Evolutionary conservation across 192 early-diverging fungal species (phyloP).

Genomic region (Gigaspora rosea): DNA sequence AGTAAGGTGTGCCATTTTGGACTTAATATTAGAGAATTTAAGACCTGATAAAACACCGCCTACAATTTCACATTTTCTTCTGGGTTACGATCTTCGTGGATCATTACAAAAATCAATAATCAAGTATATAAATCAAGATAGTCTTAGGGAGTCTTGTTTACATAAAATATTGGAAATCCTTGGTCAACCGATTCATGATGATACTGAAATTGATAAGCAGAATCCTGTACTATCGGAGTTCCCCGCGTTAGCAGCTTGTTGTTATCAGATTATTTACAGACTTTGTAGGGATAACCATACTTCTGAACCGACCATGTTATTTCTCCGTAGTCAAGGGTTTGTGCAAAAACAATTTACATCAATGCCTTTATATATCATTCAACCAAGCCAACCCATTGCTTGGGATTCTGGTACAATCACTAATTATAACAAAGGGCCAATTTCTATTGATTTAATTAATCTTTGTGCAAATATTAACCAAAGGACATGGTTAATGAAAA

Average conservation of each 20-base stretch:
- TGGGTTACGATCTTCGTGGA: constrained; percentile 73
- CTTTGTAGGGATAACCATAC: constrained; percentile 76
- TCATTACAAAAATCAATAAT: constrained; percentile 31
- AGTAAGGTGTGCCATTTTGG: constrained; percentile 81
- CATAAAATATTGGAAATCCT: constrained; percentile 67
- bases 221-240: constrained; percentile 51
- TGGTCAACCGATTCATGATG: constrained; percentile 47
- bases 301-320: constrained; percentile 69
- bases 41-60: constrained; percentile 56
- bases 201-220: constrained; percentile 38
- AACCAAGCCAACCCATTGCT: constrained; percentile 16
- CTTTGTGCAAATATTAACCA: constrained; percentile 70
- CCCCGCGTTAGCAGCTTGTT: constrained; percentile 83
- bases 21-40: constrained; percentile 81
- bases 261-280: constrained; percentile 83
- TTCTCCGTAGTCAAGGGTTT: constrained; percentile 76
- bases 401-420: constrained; percentile 34
- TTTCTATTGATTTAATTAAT: constrained; percentile 39
- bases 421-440: constrained; percentile 26
- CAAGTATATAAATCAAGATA: constrained; percentile 37
- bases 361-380: constrained; percentile 43
- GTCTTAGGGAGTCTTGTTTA: constrained; percentile 53
- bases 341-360: constrained; percentile 70
- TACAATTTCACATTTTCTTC: constrained; percentile 85
- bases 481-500: constrained; percentile 88